Conservation (phyloP, 768 basidiomycete genomes). For the Lyophyllum decastes region DNA sequence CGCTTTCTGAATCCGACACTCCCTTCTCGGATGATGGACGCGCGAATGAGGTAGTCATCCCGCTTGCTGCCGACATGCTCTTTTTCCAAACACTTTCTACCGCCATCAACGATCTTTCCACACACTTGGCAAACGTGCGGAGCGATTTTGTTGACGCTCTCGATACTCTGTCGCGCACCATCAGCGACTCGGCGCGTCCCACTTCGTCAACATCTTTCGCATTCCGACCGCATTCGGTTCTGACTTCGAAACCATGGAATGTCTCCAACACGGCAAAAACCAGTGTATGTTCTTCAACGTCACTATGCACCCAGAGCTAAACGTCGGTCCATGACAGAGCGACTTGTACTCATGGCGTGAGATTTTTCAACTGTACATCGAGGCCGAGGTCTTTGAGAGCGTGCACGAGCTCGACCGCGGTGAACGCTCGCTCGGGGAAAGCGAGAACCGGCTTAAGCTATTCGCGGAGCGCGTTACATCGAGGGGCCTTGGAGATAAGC, state of each 20-base stretch:
- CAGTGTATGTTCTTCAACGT: slow-evolving; percentile 17
- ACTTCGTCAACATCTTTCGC: slow-evolving; percentile 37
- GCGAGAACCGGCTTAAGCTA: slow-evolving; percentile 61
- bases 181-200: slow-evolving; percentile 43
- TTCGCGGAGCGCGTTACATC: slow-evolving; percentile 63
- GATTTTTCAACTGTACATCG: slow-evolving; percentile 86
- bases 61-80: slow-evolving; percentile 74
- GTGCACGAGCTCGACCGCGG: slow-evolving; percentile 63
- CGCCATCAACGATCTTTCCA: slow-evolving; percentile 53
- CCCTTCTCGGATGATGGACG: neutral
- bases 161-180: slow-evolving; percentile 33
- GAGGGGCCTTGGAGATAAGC: slow-evolving; percentile 53
- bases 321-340: slow-evolving; percentile 27
- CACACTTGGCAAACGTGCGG: slow-evolving; percentile 53
- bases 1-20: neutral
- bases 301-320: neutral
- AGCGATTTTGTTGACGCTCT: slow-evolving; percentile 49
- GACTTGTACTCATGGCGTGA: slow-evolving; percentile 90
- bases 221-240: slow-evolving; percentile 47
- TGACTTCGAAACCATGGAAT: slow-evolving; percentile 38
- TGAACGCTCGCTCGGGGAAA: slow-evolving; percentile 70
- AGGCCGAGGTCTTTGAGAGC: slow-evolving; percentile 84
- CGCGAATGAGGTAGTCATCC: slow-evolving; percentile 64
- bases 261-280: slow-evolving; percentile 12
- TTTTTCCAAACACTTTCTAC: slow-evolving; percentile 78